Base-by-base conservation (phyloP, 768 basidiomycete species). In the Rhodotorula diobovata region DNA sequence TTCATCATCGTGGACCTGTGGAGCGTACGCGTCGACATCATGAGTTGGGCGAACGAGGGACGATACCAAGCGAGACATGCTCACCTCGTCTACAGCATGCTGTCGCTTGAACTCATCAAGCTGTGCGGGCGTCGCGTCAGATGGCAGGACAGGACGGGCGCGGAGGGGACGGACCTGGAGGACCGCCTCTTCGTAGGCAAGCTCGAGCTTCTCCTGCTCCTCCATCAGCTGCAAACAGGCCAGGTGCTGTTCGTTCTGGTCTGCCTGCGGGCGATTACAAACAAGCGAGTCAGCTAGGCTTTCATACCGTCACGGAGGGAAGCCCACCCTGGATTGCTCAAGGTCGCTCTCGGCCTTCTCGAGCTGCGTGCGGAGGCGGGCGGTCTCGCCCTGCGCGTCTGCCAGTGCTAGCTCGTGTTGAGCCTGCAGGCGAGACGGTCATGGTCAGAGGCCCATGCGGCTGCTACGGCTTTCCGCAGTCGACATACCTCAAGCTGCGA, bases 181-280 rank as follows among this genome's bases (percentile, higher is more conserved):
- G 2, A 66, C 15, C 11, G 57, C 46, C 12, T 50, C 56, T 0
- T 66, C 57, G 57, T 66, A 66, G 9, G 65, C 65, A 5, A 16
- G 14, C 30, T 66, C 65, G 20, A 66, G 65, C 35, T 50, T 57
- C 28, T 66, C 46, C 56, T 66, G 65, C 48, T 66, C 65, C 37
- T 50, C 48, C 12, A 66, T 39, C 2, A 66, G 57, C 39, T 51
- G 46, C 35, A 37, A n/a, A 20, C 65, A 66, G 6, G 65, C 65
- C 11, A 41, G n/a, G 14, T 66, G 46, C 35, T 65, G 64, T 39
- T 58, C 56, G 20, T 32, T 21, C 34, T 57, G 43, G 21, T 41
- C 32, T 2, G n/a, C 23, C 55, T 57, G n/a, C 25, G 20, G n/a
- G 30, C 21, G 39, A n/a, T 18, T n/a, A n/a, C 23, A 15, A 23